Percentiles rank a stretch among this genome's conserved stretches.
phyloP scores from a whole-genome alignment of 257 asterid genomes.

The Solanum clarkiae region DNA sequence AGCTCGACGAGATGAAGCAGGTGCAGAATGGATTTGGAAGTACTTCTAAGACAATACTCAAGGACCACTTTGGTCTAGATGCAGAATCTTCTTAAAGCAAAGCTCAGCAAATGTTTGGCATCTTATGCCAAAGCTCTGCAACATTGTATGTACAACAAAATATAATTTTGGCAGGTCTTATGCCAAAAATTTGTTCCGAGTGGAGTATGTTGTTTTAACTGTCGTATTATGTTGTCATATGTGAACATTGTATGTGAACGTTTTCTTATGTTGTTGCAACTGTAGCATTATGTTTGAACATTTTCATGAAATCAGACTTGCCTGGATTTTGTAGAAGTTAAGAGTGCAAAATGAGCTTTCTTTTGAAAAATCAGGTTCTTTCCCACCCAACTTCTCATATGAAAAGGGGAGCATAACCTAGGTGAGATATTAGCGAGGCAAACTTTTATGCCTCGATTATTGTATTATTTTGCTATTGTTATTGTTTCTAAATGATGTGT shows the following conservation, averaged over 20 bases:
- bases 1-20: conserved; percentile 47
- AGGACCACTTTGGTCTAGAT: conserved; percentile 38
- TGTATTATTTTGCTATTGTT: not conserved
- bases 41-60: conserved; percentile 37
- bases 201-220: not conserved
- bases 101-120: not conserved
- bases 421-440: not conserved
- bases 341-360: not conserved
- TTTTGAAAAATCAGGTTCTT: not conserved
- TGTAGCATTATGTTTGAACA: not conserved
- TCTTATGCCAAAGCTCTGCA: not conserved
- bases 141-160: not conserved
- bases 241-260: too few relatives aligned
- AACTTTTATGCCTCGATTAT: not conserved
- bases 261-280: not conserved
- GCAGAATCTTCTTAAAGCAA: not conserved
- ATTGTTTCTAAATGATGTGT: not conserved
- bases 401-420: not conserved
- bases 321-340: not conserved
- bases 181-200: not conserved
- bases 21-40: conserved; percentile 66
- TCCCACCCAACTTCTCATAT: not conserved
- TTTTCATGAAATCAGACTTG: not conserved
- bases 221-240: not conserved
- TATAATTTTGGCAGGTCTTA: not conserved